phyloP scores from a whole-genome alignment of 2,329 filamentous ascomycete species.

The Pyrenochaeta sp. region DNA sequence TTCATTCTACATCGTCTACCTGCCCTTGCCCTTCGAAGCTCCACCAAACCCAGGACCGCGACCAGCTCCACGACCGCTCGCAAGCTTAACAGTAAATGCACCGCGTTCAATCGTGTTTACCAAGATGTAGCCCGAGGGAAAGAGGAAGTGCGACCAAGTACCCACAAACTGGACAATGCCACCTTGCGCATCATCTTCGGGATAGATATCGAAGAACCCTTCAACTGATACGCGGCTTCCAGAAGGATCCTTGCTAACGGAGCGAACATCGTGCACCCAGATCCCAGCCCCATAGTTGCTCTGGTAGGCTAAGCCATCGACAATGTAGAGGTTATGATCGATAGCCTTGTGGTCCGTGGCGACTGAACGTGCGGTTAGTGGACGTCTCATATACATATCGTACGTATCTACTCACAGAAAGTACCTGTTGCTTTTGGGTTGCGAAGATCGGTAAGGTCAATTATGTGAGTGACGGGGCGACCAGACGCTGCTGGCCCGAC shows the following conservation, averaged over 20 bases:
- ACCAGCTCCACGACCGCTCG: constrained; percentile 30
- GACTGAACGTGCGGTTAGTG: constrained; percentile 9
- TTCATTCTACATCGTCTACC: background rate
- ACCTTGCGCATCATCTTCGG: constrained; percentile 49
- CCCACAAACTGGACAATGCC: constrained; percentile 53
- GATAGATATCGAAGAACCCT: constrained; percentile 54
- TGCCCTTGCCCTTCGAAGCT: constrained; percentile 20
- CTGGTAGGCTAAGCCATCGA: constrained; percentile 52
- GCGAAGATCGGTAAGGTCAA: constrained; percentile 44
- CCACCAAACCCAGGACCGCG: constrained; percentile 30
- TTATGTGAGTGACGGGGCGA: constrained; percentile 46
- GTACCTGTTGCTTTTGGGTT: constrained; percentile 51
- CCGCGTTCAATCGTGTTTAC: constrained; percentile 51
- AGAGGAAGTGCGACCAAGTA: constrained; percentile 53
- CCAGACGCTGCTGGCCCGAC: constrained; percentile 42
- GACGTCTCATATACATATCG: too few relatives aligned
- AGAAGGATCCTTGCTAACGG: constrained; percentile 49
- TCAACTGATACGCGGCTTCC: constrained; percentile 51
- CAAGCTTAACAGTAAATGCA: constrained; percentile 47
- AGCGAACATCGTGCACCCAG: constrained; percentile 51
- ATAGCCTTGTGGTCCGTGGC: constrained; percentile 49
- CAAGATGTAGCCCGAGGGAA: constrained; percentile 45
- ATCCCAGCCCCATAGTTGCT: constrained; percentile 53
- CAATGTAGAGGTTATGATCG: constrained; percentile 58
- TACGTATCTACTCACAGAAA: constrained; percentile 29